A percentile compares a stretch with the other conserved stretches of the same genome.
Conservation (phyloP, 768 basidiomycete species). For the Mycena metata region DNA sequence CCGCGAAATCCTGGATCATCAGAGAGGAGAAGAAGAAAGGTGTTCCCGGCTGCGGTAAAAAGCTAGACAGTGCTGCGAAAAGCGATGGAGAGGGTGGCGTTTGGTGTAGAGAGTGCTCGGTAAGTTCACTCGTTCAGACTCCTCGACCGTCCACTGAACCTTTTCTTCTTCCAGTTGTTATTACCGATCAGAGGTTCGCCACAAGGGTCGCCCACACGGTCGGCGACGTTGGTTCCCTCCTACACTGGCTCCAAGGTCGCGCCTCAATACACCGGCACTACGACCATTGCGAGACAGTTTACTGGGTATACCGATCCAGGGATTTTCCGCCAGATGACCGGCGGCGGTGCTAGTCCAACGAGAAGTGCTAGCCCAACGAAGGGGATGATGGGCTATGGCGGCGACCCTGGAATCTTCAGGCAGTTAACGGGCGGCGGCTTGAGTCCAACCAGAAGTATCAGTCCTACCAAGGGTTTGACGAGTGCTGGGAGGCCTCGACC, state of each 20-base stretch:
- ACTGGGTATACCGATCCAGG: constrained; percentile 62
- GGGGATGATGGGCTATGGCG: constrained; percentile 67
- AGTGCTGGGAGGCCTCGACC: constrained; percentile 70
- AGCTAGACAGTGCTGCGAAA: constrained; percentile 86
- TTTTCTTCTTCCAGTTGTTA: constrained; percentile 25
- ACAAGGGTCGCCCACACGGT: constrained; percentile 65
- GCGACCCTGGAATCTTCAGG: constrained; percentile 57
- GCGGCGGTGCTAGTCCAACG: constrained; percentile 41
- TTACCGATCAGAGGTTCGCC: constrained; percentile 55
- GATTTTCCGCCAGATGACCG: constrained; percentile 50
- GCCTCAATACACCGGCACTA: constrained; percentile 77
- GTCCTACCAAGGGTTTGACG: constrained; percentile 78
- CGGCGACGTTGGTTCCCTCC: constrained; percentile 58
- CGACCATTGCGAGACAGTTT: constrained; percentile 82
- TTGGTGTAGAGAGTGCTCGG: constrained; percentile 90
- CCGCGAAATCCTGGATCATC: constrained; percentile 48
- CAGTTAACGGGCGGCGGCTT: constrained; percentile 78
- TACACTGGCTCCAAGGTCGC: constrained; percentile 60
- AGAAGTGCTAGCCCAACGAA: constrained; percentile 82
- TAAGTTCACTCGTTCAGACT: constrained; percentile 51
- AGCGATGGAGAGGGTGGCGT: constrained; percentile 75
- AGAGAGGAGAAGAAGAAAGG: constrained; percentile 65
- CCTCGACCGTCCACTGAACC: neutral
- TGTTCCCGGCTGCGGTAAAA: constrained; percentile 86
- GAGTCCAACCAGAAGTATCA: constrained; percentile 79